These are phyloP conservation scores for Alternaria postmessia DNA, from an alignment of 2,329 filamentous ascomycete genomes.

Conservation along the genomic window DNA sequence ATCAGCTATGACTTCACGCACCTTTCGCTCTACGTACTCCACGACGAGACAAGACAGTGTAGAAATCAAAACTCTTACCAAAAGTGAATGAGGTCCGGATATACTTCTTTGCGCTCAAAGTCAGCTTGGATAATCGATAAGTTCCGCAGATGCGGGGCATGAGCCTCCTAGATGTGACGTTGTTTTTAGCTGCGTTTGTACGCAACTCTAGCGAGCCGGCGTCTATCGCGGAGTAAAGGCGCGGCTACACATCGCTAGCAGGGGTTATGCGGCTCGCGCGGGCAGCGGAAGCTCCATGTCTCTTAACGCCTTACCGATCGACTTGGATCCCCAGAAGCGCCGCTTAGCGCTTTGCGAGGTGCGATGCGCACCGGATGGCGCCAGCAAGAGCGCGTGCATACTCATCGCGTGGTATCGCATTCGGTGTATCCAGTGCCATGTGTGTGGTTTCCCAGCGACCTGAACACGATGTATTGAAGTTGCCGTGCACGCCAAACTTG, in stretches of 20 bases:
- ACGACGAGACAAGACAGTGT: neutral
- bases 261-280: conserved; percentile 19
- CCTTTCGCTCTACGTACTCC: neutral
- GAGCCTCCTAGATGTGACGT: conserved; percentile 17
- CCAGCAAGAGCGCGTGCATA: conserved; percentile 5
- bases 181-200: conserved; percentile 27
- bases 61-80: neutral
- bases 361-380: conserved; percentile 11
- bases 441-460: conserved; percentile 21
- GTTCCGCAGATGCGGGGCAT: neutral
- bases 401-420: conserved; percentile 8
- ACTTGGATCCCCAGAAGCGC: conserved; percentile 16
- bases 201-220: conserved; percentile 25
- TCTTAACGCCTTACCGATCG: conserved; percentile 16
- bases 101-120: neutral
- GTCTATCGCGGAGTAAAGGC: conserved; percentile 18
- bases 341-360: conserved; percentile 17
- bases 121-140: neutral
- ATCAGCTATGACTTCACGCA: conserved; percentile 1
- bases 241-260: conserved; percentile 20
- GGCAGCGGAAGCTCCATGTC: conserved; percentile 12
- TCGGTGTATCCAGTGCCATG: conserved; percentile 19
- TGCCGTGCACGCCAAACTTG: neutral
- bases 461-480: conserved; percentile 4
- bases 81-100: neutral